phyloP scores from a whole-genome alignment of 345 rosid species.

The Pistacia atlantica region DNA sequence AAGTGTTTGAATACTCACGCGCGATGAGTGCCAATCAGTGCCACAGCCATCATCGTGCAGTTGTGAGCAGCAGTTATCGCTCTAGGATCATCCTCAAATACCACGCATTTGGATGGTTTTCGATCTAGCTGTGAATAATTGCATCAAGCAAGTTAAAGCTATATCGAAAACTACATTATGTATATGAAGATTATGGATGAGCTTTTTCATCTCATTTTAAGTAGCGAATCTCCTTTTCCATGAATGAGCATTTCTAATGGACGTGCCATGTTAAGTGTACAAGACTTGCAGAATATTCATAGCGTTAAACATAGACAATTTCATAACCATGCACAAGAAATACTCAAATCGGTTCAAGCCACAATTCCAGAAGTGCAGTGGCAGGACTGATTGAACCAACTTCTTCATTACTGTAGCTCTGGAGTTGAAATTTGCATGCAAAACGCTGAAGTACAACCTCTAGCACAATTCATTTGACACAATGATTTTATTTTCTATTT shows the following conservation, averaged over 20 bases:
- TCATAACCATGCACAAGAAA: too few relatives aligned
- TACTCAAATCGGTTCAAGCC: not conserved
- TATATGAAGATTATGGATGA: too few relatives aligned
- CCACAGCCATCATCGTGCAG: slow-evolving; percentile 98
- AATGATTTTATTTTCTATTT: not conserved
- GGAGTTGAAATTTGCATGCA: not conserved
- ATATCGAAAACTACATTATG: not conserved
- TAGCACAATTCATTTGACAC: not conserved
- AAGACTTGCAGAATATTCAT: not conserved
- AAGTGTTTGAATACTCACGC: slow-evolving; percentile 54
- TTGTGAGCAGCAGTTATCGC: slow-evolving; percentile 93
- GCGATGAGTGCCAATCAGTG: slow-evolving; percentile 80
- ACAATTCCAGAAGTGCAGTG: not conserved
- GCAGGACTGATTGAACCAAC: not conserved
- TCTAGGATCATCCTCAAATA: slow-evolving; percentile 92
- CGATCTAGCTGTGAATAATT: slow-evolving; percentile 74
- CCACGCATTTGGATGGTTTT: slow-evolving; percentile 93
- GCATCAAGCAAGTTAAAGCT: slow-evolving; percentile 14
- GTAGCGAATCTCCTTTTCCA: not conserved
- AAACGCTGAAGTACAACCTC: not conserved
- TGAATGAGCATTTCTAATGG: not conserved
- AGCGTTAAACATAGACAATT: not conserved
- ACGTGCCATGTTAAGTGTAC: not conserved
- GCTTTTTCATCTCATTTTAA: not conserved
- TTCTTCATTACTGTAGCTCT: not conserved